Conservation (phyloP, 148 eudicot species). For the Chenopodium berlandieri region DNA sequence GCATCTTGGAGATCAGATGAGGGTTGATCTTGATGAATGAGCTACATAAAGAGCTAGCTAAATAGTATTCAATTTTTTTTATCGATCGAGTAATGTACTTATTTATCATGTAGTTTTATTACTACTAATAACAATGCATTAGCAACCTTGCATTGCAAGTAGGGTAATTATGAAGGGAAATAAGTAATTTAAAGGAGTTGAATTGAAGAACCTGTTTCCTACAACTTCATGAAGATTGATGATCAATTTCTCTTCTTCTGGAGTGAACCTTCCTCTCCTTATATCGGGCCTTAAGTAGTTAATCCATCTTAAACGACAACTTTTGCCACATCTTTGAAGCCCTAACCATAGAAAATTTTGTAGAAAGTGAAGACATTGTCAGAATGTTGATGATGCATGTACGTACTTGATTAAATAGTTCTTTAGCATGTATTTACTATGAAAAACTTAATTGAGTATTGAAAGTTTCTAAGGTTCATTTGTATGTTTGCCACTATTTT, state of each 20-base stretch:
- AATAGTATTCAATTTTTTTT: not conserved
- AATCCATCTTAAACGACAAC: constrained; percentile 94
- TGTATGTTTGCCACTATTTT: not conserved
- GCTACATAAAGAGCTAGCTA: not conserved
- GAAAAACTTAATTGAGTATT: not conserved
- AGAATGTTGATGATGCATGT: not conserved
- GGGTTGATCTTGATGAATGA: not conserved
- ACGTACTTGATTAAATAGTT: too few species aligned
- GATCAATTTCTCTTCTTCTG: constrained; percentile 85
- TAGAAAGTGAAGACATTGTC: not conserved
- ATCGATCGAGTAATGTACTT: too few species aligned
- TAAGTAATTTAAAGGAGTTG: constrained; percentile 8
- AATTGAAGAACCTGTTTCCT: constrained; percentile 70
- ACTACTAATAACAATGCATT: not conserved
- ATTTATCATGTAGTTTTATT: not conserved
- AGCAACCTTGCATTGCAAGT: not conserved
- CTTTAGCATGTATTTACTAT: not conserved
- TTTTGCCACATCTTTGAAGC: constrained; percentile 93
- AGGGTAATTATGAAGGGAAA: not conserved
- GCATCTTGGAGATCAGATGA: not conserved
- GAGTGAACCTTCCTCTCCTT: constrained; percentile 79
- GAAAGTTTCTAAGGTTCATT: not conserved
- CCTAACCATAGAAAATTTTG: constrained; percentile 31
- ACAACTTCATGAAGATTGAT: constrained; percentile 89
- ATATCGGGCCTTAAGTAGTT: constrained; percentile 90